Evolutionary conservation across 768 basidiomycete species (phyloP).

Genomic region (Termitomyces sp.): DNA sequence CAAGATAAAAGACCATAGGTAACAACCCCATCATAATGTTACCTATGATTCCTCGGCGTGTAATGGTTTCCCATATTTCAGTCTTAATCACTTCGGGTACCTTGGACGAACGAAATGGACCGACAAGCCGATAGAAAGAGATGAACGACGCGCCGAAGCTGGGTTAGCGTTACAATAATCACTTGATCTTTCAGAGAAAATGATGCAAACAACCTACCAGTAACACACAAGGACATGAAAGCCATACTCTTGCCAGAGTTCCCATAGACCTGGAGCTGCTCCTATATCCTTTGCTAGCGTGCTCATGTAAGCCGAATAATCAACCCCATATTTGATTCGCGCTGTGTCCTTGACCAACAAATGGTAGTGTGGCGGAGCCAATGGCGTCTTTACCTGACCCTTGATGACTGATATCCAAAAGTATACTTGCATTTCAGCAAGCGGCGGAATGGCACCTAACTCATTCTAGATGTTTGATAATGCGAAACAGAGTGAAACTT

Average conservation of each 20-base stretch:
- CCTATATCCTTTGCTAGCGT: conserved; percentile 55
- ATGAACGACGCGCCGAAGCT: conserved; percentile 59
- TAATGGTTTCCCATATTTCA: conserved; percentile 58
- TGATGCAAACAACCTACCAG: conserved; percentile 30
- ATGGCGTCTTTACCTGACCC: conserved; percentile 34
- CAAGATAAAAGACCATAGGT: conserved; percentile 40
- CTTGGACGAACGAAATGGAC: conserved; percentile 37
- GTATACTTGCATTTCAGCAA: conserved; percentile 56
- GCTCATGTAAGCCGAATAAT: conserved; percentile 51
- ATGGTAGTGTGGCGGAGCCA: conserved; percentile 45
- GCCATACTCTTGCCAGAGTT: conserved; percentile 45
- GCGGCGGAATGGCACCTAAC: conserved; percentile 49
- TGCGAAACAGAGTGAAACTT: neutral
- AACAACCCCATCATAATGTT: conserved; percentile 57
- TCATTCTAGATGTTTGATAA: conserved; percentile 10
- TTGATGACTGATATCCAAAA: conserved; percentile 50
- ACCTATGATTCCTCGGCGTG: conserved; percentile 45
- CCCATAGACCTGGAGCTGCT: conserved; percentile 41
- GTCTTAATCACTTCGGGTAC: conserved; percentile 43
- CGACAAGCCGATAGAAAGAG: conserved; percentile 51
- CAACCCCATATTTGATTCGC: conserved; percentile 56
- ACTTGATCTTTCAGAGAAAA: neutral
- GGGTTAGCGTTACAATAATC: neutral
- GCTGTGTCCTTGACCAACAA: conserved; percentile 44
- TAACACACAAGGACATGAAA: conserved; percentile 46